phyloP scores from a whole-genome alignment of 2,329 filamentous ascomycete species.

The Alternaria postmessia region DNA sequence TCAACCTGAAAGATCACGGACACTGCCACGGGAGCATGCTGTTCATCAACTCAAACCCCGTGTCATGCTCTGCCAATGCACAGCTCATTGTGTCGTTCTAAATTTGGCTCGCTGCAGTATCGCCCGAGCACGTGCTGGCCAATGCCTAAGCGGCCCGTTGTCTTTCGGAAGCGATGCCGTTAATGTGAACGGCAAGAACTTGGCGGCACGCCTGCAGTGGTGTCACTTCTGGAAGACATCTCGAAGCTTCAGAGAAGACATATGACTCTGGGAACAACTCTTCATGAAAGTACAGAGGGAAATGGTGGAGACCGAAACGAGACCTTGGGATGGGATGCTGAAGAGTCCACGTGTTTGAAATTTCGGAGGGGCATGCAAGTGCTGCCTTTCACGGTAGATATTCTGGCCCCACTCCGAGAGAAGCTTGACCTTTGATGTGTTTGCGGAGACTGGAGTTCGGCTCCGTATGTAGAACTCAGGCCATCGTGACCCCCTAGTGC shows the following conservation, averaged over 20 bases:
- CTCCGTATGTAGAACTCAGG: neutral
- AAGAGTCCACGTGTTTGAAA: constrained; percentile 13
- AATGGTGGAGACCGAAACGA: neutral
- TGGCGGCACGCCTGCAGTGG: constrained; percentile 21
- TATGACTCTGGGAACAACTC: neutral
- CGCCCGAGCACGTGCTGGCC: constrained; percentile 29
- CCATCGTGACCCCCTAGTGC: constrained; percentile 5
- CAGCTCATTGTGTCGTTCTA: constrained; percentile 19
- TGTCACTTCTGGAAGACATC: constrained; percentile 25
- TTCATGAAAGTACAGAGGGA: constrained; percentile 11
- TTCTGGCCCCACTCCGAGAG: constrained; percentile 10
- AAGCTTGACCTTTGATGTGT: constrained; percentile 3
- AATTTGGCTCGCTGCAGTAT: constrained; percentile 25
- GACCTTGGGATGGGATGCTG: constrained; percentile 3
- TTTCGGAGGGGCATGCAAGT: constrained; percentile 9
- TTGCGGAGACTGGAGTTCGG: constrained; percentile 5
- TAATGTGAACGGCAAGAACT: constrained; percentile 21
- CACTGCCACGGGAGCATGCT: constrained; percentile 33
- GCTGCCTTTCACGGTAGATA: constrained; percentile 4
- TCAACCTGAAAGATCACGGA: constrained; percentile 34
- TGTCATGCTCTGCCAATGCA: constrained; percentile 26
- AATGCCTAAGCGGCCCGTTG: constrained; percentile 17
- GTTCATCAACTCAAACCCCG: constrained; percentile 20
- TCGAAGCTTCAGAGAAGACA: constrained; percentile 18
- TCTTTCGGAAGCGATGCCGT: constrained; percentile 28